phyloP scores from a whole-genome alignment of 1,139 yeast species.

The Diutina pseudorugosa region DNA sequence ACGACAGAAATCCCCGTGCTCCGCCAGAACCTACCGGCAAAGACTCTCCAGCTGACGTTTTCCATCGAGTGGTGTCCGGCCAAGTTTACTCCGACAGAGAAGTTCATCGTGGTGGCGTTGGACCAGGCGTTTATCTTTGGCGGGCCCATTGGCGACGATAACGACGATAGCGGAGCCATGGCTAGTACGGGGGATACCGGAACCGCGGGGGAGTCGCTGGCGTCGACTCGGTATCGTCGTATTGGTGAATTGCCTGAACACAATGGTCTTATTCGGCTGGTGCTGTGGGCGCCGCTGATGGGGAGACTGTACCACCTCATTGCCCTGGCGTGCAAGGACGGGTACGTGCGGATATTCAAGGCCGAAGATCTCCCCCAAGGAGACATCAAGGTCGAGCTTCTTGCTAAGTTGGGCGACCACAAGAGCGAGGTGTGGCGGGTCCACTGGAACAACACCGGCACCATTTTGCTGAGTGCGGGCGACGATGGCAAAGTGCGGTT shows the following conservation, averaged over 20 bases:
- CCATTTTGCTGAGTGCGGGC: slow-evolving; percentile 86
- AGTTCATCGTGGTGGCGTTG: slow-evolving; percentile 72
- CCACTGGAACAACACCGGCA: slow-evolving; percentile 88
- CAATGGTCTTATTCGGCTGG: slow-evolving; percentile 74
- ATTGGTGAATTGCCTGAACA: slow-evolving; percentile 56
- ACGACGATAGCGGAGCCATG: neutral
- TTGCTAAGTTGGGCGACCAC: slow-evolving; percentile 51
- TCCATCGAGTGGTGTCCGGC: slow-evolving; percentile 92
- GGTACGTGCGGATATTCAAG: slow-evolving; percentile 76
- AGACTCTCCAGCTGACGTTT: slow-evolving; percentile 77
- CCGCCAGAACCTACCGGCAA: slow-evolving; percentile 48
- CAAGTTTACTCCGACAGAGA: slow-evolving; percentile 60
- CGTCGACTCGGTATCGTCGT: slow-evolving; percentile 14
- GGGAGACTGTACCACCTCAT: slow-evolving; percentile 80
- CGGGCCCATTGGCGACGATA: neutral
- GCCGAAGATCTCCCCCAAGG: slow-evolving; percentile 18
- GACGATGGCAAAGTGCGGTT: slow-evolving; percentile 87
- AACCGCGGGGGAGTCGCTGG: slow-evolving; percentile 1
- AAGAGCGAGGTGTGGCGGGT: slow-evolving; percentile 93
- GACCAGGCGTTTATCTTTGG: slow-evolving; percentile 79
- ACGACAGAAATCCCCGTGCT: slow-evolving; percentile 64
- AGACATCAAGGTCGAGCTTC: slow-evolving; percentile 23
- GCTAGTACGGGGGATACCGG: slow-evolving; percentile 12
- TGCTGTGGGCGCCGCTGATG: slow-evolving; percentile 96
- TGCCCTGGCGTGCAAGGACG: slow-evolving; percentile 96